These are phyloP conservation scores for Aspergillus olivimuriae DNA, from an alignment of 495 filamentous ascomycete species.

Conservation along the genomic window DNA sequence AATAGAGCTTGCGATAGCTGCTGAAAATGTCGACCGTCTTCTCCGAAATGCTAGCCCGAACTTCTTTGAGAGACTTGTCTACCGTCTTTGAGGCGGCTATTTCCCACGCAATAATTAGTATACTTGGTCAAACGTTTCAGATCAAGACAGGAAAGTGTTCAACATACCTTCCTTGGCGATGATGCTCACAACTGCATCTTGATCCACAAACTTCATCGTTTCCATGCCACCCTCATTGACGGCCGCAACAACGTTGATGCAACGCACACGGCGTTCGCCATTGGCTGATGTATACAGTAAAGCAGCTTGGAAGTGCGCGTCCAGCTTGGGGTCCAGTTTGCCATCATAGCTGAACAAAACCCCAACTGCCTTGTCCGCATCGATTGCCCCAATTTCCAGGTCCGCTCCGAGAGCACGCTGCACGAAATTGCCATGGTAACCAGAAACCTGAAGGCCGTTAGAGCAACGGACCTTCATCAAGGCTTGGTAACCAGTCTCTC, in stretches of 20 bases:
- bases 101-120: conserved; percentile 4
- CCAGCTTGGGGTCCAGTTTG: conserved; percentile 90
- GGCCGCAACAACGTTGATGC: conserved; percentile 85
- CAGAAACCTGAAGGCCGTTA: conserved; percentile 88
- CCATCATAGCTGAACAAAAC: conserved; percentile 96
- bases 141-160: background rate
- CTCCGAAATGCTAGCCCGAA: conserved; percentile 77
- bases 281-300: conserved; percentile 88
- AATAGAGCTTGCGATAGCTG: conserved; percentile 85
- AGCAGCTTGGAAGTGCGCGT: conserved; percentile 96
- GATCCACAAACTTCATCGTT: conserved; percentile 85
- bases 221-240: conserved; percentile 81
- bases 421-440: conserved; percentile 92
- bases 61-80: conserved; percentile 77
- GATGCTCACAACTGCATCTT: conserved; percentile 82
- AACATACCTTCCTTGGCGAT: conserved; percentile 77
- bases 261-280: conserved; percentile 86
- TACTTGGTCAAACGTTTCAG: background rate
- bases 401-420: conserved; percentile 94
- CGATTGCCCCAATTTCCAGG: conserved; percentile 87
- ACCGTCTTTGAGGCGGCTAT: conserved; percentile 71
- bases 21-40: conserved; percentile 94
- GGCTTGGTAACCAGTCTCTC: conserved; percentile 93
- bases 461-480: conserved; percentile 98
- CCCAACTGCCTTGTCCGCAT: conserved; percentile 87